Percentiles rank a stretch among this genome's conserved stretches.
Evolutionary conservation across 2,329 filamentous ascomycete species (phyloP).

Genomic region (Cordyceps fumosorosea): DNA sequence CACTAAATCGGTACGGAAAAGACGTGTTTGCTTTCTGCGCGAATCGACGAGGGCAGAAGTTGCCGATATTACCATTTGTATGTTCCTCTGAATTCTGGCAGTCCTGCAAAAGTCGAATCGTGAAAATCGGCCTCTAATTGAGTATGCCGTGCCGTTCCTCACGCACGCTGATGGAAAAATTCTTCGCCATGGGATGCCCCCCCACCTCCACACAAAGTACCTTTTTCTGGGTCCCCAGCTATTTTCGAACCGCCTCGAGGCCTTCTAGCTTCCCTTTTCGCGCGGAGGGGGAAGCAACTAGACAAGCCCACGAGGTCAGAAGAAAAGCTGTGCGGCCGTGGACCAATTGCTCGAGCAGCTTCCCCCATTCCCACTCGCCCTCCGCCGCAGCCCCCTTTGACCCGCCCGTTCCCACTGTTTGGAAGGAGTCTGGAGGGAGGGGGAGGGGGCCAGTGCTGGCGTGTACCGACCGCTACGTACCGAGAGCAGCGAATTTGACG

Average conservation of each 20-base stretch:
- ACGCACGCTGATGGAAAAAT: background rate
- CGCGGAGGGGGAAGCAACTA: background rate
- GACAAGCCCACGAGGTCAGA: background rate
- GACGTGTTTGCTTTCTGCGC: background rate
- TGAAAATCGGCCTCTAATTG: background rate
- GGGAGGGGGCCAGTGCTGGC: background rate
- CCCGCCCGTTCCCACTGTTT: background rate
- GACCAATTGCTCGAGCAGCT: background rate
- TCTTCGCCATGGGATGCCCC: background rate
- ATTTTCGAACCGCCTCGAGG: background rate
- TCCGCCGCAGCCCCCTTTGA: background rate
- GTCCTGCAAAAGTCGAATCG: background rate
- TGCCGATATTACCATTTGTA: background rate
- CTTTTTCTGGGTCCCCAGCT: background rate
- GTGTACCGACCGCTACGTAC: constrained; percentile 11
- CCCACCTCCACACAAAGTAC: constrained; percentile 4
- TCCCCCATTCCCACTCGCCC: background rate
- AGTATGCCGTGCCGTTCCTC: background rate
- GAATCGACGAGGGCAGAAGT: background rate
- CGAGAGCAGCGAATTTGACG: background rate
- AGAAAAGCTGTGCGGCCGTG: no score
- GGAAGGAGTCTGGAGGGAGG: background rate
- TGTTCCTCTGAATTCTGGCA: background rate
- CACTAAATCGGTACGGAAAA: background rate
- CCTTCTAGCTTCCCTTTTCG: background rate